Evolutionary conservation across 2,329 filamentous ascomycete species (phyloP), one percentile per base, ranked within the genome.

Genomic region (Phoma sp.): DNA sequence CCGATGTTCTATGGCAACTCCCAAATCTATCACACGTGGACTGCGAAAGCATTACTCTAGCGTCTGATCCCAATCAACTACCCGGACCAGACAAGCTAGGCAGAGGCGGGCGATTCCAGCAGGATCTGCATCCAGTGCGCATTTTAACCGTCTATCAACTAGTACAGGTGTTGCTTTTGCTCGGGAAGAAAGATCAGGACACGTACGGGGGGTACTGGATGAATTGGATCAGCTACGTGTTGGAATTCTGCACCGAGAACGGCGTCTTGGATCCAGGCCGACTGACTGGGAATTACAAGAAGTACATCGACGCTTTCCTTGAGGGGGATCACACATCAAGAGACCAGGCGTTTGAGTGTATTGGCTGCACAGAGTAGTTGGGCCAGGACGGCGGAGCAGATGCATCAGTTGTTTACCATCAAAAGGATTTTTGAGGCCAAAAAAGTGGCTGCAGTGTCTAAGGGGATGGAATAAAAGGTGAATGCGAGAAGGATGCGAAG

Each of bases 381-480:
- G 43, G 19, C 43, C 31, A 37, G n/a, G 2, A 22, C 12, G 8
- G 12, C 25, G n/a, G 10, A 22, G 10, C 6, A 40, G 10, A 40
- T 32, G 21, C 15, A 19, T 0, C 7, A 17, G 2, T 10, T 22
- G 0, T 31, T 67, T 22, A 47, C 64, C 6, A 64, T 55, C 1
- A 46, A 41, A 6, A 45, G 64, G 13, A n/a, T 68, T 2, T 35
- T 59, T 10, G 50, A 37, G 9, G 55, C 71, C 15, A 64, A 69
- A 41, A 7, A 2, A 1, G 36, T 49, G 1, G 67, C 70, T 2
- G 13, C 21, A 8, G 24, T 41, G 12, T 25, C 46, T 2, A 13
- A 43, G 36, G n/a, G 21, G 13, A 37, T 13, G 1, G 36, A 49
- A 9, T 12, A 3, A 32, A 12, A 12, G 31, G 5, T 32, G 31